These are phyloP conservation scores for Candida qinlingensis DNA, from an alignment of 805 yeast genomes.

Conservation along the genomic window DNA sequence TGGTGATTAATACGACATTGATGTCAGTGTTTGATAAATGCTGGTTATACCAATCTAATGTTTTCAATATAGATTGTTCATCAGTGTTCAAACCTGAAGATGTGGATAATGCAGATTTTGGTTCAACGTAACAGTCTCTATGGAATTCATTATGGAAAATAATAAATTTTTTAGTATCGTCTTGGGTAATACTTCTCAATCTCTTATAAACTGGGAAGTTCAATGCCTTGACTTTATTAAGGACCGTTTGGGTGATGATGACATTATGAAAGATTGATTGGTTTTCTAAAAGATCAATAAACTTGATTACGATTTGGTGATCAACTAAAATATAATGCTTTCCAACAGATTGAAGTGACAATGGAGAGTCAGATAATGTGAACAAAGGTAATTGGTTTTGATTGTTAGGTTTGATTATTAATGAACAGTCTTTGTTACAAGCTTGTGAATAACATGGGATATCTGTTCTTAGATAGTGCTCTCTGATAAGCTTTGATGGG, in stretches of 20 bases:
- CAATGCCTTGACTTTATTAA: conserved; percentile 86
- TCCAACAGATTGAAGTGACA: conserved; percentile 36
- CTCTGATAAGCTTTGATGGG: conserved; percentile 88
- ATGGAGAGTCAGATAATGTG: conserved; percentile 60
- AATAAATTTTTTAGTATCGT: conserved; percentile 66
- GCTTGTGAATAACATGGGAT: conserved; percentile 81
- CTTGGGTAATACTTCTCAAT: conserved; percentile 67
- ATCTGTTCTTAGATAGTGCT: conserved; percentile 88
- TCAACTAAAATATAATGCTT: conserved; percentile 82
- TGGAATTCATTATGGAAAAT: conserved; percentile 93
- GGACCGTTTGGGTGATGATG: conserved; percentile 88
- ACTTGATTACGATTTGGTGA: conserved; percentile 81
- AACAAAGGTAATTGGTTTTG: conserved; percentile 62
- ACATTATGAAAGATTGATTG: conserved; percentile 77
- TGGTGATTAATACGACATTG: conserved; percentile 58
- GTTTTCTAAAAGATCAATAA: conserved; percentile 85
- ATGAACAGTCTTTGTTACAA: conserved; percentile 56
- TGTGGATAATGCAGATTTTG: conserved; percentile 38
- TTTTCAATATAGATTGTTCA: conserved; percentile 75
- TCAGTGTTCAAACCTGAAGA: conserved; percentile 49
- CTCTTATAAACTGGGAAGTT: conserved; percentile 87
- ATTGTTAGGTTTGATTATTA: conserved; percentile 53
- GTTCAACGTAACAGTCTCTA: conserved; percentile 31
- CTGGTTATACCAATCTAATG: conserved; percentile 62
- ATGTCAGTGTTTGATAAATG: conserved; percentile 50